These are phyloP conservation scores for Thelonectria rubi DNA, from an alignment of 2,329 filamentous ascomycete genomes.

Conservation along the genomic window DNA sequence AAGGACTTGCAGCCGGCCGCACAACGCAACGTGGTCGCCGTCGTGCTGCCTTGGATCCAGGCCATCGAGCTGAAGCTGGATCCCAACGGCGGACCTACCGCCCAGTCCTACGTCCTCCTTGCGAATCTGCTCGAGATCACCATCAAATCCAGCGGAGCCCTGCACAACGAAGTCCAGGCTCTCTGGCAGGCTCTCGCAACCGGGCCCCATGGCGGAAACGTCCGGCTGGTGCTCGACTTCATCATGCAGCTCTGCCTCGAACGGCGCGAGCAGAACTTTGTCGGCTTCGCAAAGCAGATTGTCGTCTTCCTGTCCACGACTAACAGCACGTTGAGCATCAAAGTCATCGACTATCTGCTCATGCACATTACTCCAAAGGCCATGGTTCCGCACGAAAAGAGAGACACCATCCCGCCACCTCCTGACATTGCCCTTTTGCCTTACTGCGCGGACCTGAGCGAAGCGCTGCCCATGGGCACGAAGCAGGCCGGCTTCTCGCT, in stretches of 20 bases:
- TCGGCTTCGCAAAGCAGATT: constrained; percentile 97
- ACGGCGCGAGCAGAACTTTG: constrained; percentile 95
- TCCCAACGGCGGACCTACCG: constrained; percentile 88
- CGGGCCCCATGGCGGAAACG: constrained; percentile 91
- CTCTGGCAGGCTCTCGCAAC: constrained; percentile 97
- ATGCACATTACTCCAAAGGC: constrained; percentile 92
- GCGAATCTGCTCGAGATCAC: constrained; percentile 97
- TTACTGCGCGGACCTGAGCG: constrained; percentile 86
- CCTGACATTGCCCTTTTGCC: constrained; percentile 79
- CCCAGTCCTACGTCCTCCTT: constrained; percentile 91
- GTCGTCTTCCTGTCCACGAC: constrained; percentile 94
- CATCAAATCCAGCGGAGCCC: constrained; percentile 84
- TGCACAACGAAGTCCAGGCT: constrained; percentile 97
- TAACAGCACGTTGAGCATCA: constrained; percentile 76
- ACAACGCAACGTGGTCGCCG: constrained; percentile 93
- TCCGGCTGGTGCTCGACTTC: constrained; percentile 93
- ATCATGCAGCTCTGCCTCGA: constrained; percentile 95
- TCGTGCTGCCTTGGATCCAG: constrained; percentile 96
- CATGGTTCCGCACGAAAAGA: constrained; percentile 94
- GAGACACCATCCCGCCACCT: constrained; percentile 72
- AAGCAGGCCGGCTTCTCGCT: constrained; percentile 92
- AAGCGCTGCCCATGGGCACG: constrained; percentile 84
- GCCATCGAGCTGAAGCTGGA: constrained; percentile 92
- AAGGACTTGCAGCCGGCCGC: constrained; percentile 83
- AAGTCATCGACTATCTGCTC: constrained; percentile 92